Percentiles rank a stretch among this genome's conserved stretches.
Evolutionary conservation across 2,329 filamentous ascomycete species (phyloP).

Genomic region (Stachybotrys elegans): DNA sequence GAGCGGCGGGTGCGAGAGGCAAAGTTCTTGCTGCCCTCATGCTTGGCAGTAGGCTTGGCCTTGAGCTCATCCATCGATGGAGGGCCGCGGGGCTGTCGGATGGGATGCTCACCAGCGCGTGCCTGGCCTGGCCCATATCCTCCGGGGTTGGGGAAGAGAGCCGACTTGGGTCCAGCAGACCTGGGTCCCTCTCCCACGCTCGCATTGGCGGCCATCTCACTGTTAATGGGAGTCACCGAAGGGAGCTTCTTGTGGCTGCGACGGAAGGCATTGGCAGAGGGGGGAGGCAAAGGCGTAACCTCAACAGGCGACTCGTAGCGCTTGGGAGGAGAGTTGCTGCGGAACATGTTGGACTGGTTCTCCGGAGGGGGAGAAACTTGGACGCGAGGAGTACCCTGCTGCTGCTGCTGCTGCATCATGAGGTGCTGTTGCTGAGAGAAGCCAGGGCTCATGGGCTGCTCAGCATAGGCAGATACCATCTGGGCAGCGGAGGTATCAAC

Average conservation of each 20-base stretch:
- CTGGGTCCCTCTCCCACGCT: slow-evolving; percentile 42
- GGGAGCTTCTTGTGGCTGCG: slow-evolving; percentile 88
- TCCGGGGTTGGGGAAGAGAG: slow-evolving; percentile 73
- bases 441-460: slow-evolving; percentile 35
- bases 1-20: slow-evolving; percentile 85
- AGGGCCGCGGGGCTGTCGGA: slow-evolving; percentile 88
- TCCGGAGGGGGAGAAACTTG: slow-evolving; percentile 78
- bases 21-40: slow-evolving; percentile 98
- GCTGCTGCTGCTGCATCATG: slow-evolving; percentile 35
- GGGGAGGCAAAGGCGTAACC: slow-evolving; percentile 69
- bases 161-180: slow-evolving; percentile 69
- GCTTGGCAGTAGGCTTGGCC: slow-evolving; percentile 82
- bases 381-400: slow-evolving; percentile 61
- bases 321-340: slow-evolving; percentile 63
- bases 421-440: slow-evolving; percentile 31
- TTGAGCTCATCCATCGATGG: slow-evolving; percentile 88
- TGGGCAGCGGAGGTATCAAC: slow-evolving; percentile 59
- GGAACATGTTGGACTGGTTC: slow-evolving; percentile 40
- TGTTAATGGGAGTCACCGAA: slow-evolving; percentile 63
- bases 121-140: slow-evolving; percentile 89
- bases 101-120: slow-evolving; percentile 89
- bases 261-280: slow-evolving; percentile 87
- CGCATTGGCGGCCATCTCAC: slow-evolving; percentile 37
- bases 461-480: slow-evolving; percentile 33
- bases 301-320: slow-evolving; percentile 66